Evolutionary conservation across 1,139 yeast species (phyloP), one percentile per base, ranked within the genome.

Genomic region (Hansenula lynferdii): DNA sequence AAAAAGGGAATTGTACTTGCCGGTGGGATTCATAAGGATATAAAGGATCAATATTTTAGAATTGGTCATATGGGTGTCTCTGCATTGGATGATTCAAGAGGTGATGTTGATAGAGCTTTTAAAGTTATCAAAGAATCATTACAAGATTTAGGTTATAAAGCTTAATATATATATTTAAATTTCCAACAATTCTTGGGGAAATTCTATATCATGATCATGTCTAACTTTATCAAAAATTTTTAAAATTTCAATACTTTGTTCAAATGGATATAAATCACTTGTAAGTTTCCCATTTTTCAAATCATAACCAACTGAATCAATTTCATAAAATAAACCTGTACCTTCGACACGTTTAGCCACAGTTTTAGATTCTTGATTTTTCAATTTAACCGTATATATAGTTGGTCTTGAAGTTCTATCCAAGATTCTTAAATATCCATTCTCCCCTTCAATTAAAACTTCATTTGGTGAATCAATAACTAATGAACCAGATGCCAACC

Each of bases 31-130:
- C 94, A 85, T 67, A 82, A 80, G 63, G 86, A 80, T 18, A 78
- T 87, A 54, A 83, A 79, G 35, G 76, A 85, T 42, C 81, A 83
- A 61, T 89, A 89, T 67, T 86, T 90, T 69, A 79, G 97, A 65
- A 80, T 90, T 44, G 97, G 97, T 24, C 97, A 90, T 65, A 90
- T 90, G 97, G 97, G 97, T 49, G 77, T 76, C 34, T 65, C 79
- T 40, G 75, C 74, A 3, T 68, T 73, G 35, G 63, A 60, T 48
- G 51, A 47, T 22, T 31, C 38, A 25, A 61, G 67, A 46, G 58
- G 59, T n/a, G 75, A 70, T 50, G 54, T 70, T 21, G 67, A 64
- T 35, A 53, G 54, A 31, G 68, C 68, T 24, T 61, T 64, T 38
- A 50, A 56, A 16, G 71, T 67, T 20, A 61, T 72, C 39, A 62